Base-by-base conservation (phyloP, 176 grass and related monocot genomes). In the Pharus latifolius region DNA sequence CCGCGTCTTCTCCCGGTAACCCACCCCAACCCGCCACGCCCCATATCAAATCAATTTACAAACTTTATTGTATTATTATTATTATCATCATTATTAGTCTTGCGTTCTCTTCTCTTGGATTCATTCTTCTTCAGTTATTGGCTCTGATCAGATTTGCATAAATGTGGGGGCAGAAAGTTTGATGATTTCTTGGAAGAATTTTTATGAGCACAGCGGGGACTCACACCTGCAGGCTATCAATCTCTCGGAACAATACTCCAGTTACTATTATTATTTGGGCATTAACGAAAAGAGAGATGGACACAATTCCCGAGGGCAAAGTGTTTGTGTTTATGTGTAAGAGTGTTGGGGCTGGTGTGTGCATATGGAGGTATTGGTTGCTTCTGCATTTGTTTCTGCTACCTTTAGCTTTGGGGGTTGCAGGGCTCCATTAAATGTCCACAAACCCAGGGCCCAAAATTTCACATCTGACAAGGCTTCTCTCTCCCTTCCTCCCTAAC, bases 1-100 rank as follows among this genome's bases (percentile, higher is more conserved):
- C 53, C 96, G 90, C 50, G 95, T 99, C 65, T 99, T 99, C 70
- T 99, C 95, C 57, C 54, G 95, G 94, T 93, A 67, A 73, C 2
- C n/a, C n/a, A n/a, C n/a, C n/a, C n/a, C 35, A 38, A 5, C 35
- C 35, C 42, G 13, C 20, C 34, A 32, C 54, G 34, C 5, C 5
- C 30, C n/a, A n/a, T n/a, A n/a, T n/a, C n/a, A n/a, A n/a, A n/a
- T n/a, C n/a, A n/a, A n/a, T n/a, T n/a, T n/a, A n/a, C n/a, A n/a
- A n/a, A n/a, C n/a, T n/a, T n/a, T n/a, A n/a, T n/a, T n/a, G n/a
- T n/a, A n/a, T n/a, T n/a, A n/a, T n/a, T n/a, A n/a, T n/a, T n/a
- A n/a, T n/a, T n/a, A n/a, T n/a, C n/a, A 35, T 7, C 16, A 7
- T 8, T 60, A 61, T 29, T 23, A 40, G 40, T 37, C n/a, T 9